phyloP scores from a whole-genome alignment of 352 stramenopile species.

The Achlya hypogyna region DNA sequence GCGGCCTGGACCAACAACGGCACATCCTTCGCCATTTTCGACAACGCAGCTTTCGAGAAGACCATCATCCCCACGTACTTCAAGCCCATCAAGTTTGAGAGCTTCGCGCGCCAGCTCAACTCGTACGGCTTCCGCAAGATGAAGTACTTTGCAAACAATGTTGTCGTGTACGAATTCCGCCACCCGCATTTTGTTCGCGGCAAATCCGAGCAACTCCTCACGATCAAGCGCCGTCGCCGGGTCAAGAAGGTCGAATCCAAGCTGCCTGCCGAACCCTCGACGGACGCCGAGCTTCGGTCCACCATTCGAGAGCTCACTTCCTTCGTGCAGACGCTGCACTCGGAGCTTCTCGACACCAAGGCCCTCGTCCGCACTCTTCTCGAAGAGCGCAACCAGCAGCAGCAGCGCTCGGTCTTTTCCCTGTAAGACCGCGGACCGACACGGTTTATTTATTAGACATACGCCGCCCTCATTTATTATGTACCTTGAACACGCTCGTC shows the following conservation, averaged over 20 bases:
- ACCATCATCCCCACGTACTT: conserved; percentile 91
- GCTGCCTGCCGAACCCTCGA: neutral
- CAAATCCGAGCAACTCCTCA: conserved; percentile 12
- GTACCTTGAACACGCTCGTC: neutral
- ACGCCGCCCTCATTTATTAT: neutral
- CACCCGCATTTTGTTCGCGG: conserved; percentile 17
- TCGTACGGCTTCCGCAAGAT: conserved; percentile 90
- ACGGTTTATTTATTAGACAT: conserved; percentile 7
- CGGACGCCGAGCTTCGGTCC: conserved; percentile 1
- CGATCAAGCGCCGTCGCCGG: conserved; percentile 15
- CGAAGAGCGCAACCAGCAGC: neutral
- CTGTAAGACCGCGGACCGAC: neutral
- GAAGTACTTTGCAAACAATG: neutral
- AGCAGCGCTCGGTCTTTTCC: neutral
- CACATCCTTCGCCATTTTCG: conserved; percentile 70
- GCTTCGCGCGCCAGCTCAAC: conserved; percentile 91
- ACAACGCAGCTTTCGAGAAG: conserved; percentile 79
- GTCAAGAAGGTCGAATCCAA: neutral
- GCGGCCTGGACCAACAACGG: conserved; percentile 58
- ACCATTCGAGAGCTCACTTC: neutral
- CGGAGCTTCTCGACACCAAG: conserved; percentile 17
- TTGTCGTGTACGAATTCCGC: conserved; percentile 15
- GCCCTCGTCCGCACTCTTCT: neutral
- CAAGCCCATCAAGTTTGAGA: conserved; percentile 93
- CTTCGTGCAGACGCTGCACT: conserved; percentile 16